Conservation (phyloP, 2,329 filamentous ascomycete species). For the Fulvia fulva region DNA sequence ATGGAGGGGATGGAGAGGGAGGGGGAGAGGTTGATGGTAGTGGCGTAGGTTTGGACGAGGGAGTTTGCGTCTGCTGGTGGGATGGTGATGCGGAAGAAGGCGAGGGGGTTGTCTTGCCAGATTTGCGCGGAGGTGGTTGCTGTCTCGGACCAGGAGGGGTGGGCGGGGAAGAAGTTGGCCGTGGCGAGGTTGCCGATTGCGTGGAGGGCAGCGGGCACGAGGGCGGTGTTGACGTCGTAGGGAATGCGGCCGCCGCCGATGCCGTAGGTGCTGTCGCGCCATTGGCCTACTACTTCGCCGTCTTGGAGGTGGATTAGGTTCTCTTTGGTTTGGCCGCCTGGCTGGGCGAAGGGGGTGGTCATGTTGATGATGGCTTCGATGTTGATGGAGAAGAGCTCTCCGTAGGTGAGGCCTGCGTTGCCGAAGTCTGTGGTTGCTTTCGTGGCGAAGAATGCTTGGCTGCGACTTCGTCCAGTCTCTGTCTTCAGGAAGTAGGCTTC, state of each 20-base stretch:
- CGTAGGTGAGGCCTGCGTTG: conserved; percentile 54
- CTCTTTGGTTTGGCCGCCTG: conserved; percentile 44
- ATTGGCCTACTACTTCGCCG: conserved; percentile 55
- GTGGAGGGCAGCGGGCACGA: conserved; percentile 58
- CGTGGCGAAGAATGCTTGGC: conserved; percentile 37
- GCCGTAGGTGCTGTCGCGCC: conserved; percentile 59
- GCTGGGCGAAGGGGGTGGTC: conserved; percentile 50
- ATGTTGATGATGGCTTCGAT: conserved; percentile 57
- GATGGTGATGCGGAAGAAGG: conserved; percentile 53
- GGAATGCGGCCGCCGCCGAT: conserved; percentile 61
- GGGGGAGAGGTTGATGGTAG: conserved; percentile 37
- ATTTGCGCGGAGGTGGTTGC: conserved; percentile 53
- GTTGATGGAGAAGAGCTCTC: conserved; percentile 49
- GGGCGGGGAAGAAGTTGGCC: conserved; percentile 49
- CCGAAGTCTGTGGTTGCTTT: conserved; percentile 48
- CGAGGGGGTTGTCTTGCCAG: conserved; percentile 59
- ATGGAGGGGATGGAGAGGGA: conserved; percentile 43
- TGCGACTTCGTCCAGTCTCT: conserved; percentile 38
- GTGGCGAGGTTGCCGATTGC: conserved; percentile 53
- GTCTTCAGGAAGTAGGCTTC: conserved; percentile 55
- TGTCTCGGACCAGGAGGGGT: conserved; percentile 44
- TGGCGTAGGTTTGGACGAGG: conserved; percentile 49
- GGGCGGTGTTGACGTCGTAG: conserved; percentile 61
- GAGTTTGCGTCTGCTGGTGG: conserved; percentile 42
- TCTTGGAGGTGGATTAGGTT: conserved; percentile 59